phyloP scores from a whole-genome alignment of 805 yeast species.

The Saccharomycopsis microspora region DNA sequence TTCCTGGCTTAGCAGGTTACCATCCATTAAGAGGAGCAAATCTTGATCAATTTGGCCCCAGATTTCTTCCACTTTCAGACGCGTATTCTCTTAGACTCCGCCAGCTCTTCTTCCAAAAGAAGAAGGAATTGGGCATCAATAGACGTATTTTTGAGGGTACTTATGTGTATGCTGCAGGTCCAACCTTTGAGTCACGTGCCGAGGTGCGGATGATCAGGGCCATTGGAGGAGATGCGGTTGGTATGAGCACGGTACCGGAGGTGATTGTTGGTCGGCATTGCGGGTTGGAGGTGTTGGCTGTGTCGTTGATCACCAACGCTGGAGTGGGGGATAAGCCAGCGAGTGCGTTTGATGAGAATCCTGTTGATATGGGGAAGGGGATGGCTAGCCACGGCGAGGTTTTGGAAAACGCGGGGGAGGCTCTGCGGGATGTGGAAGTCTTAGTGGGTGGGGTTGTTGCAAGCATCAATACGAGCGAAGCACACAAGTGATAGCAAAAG shows the following conservation, averaged over 20 bases:
- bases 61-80: slow-evolving; percentile 82
- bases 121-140: slow-evolving; percentile 32
- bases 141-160: slow-evolving; percentile 79
- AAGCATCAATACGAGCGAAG: slow-evolving; percentile 18
- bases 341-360: slow-evolving; percentile 46
- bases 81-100: slow-evolving; percentile 76
- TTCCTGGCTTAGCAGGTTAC: slow-evolving; percentile 84
- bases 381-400: slow-evolving; percentile 93
- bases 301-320: slow-evolving; percentile 77
- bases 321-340: slow-evolving; percentile 64
- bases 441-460: slow-evolving; percentile 53
- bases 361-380: slow-evolving; percentile 48
- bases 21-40: slow-evolving; percentile 88
- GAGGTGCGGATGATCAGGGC: slow-evolving; percentile 66
- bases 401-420: slow-evolving; percentile 65
- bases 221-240: slow-evolving; percentile 88
- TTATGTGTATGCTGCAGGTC: slow-evolving; percentile 81
- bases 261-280: slow-evolving; percentile 86
- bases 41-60: slow-evolving; percentile 66
- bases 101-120: slow-evolving; percentile 43
- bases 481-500: no score
- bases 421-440: slow-evolving; percentile 69
- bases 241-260: slow-evolving; percentile 98
- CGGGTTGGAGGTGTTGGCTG: slow-evolving; percentile 72
- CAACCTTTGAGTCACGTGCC: slow-evolving; percentile 88